Evolutionary conservation across 1,284 basidiomycete genomes (phyloP).

Genomic region (Trametes versicolor): DNA sequence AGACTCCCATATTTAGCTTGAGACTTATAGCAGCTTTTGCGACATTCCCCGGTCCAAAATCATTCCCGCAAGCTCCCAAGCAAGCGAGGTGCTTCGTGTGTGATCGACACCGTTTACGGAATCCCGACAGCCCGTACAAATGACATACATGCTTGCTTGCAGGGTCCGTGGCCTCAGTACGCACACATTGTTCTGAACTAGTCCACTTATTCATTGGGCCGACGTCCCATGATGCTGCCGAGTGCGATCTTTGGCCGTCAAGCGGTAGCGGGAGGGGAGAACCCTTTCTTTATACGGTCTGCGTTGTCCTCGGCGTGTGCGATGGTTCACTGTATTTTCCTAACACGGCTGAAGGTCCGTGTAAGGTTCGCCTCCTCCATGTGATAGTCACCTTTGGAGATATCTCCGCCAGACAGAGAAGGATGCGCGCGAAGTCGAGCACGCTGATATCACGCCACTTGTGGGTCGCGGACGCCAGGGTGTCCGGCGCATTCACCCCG

Average conservation of each 20-base stretch:
- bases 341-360: constrained; percentile 8
- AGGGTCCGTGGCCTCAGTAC: neutral
- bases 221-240: neutral
- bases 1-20: too few species aligned
- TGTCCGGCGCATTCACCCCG: neutral
- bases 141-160: neutral
- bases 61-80: too few species aligned
- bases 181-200: constrained; percentile 1
- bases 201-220: neutral
- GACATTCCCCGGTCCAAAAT: too few species aligned
- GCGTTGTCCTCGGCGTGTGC: constrained; percentile 9
- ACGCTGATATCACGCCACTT: neutral
- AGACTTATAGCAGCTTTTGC: too few species aligned
- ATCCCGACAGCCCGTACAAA: neutral
- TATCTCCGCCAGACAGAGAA: neutral
- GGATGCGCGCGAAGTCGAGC: neutral
- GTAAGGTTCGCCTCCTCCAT: constrained; percentile 1
- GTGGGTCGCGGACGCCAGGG: neutral
- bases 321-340: neutral
- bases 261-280: neutral
- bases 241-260: neutral
- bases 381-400: constrained; percentile 1
- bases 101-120: too few species aligned
- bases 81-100: too few species aligned
- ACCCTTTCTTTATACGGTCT: constrained; percentile 2